phyloP scores from a whole-genome alignment of 1,139 yeast genomes.

The Arxiozyma heterogenica region DNA sequence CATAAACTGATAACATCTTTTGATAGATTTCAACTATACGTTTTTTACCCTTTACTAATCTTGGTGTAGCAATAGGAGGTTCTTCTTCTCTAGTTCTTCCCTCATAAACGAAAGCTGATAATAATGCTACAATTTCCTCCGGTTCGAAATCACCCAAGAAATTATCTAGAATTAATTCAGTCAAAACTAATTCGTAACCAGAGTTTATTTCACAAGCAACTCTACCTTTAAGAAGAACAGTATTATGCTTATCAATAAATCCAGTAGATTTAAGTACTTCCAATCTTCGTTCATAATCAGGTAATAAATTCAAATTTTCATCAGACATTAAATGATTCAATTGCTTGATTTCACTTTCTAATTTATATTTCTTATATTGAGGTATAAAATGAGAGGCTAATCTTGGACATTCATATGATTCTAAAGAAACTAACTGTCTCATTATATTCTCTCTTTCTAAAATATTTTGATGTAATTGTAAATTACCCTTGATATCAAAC shows the following conservation, averaged over 20 bases:
- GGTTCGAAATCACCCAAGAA: conserved; percentile 90
- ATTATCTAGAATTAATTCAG: conserved; percentile 84
- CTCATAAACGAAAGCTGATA: conserved; percentile 88
- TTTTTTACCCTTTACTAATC: conserved; percentile 68
- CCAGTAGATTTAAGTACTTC: conserved; percentile 63
- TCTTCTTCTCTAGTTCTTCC: conserved; percentile 57
- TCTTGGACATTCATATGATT: conserved; percentile 32
- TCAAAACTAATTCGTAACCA: conserved; percentile 82
- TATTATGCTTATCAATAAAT: conserved; percentile 66
- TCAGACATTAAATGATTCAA: conserved; percentile 63
- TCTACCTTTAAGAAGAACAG: conserved; percentile 76
- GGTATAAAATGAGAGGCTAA: conserved; percentile 44
- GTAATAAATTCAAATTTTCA: conserved; percentile 80
- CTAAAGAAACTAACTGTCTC: conserved; percentile 31
- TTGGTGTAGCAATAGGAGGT: conserved; percentile 61
- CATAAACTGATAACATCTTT: conserved; percentile 52
- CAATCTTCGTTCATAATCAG: conserved; percentile 87
- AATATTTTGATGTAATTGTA: conserved; percentile 45
- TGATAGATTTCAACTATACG: conserved; percentile 65
- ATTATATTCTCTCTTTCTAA: conserved; percentile 39
- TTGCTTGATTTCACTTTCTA: conserved; percentile 45
- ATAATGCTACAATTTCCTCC: conserved; percentile 87
- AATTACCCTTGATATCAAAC: conserved; percentile 39
- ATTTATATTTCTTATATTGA: conserved; percentile 38
- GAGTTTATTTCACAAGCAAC: conserved; percentile 82